These are phyloP conservation scores for Fusarium odoratissimum DNA, from an alignment of 2,329 filamentous ascomycete species.

Conservation along the genomic window DNA sequence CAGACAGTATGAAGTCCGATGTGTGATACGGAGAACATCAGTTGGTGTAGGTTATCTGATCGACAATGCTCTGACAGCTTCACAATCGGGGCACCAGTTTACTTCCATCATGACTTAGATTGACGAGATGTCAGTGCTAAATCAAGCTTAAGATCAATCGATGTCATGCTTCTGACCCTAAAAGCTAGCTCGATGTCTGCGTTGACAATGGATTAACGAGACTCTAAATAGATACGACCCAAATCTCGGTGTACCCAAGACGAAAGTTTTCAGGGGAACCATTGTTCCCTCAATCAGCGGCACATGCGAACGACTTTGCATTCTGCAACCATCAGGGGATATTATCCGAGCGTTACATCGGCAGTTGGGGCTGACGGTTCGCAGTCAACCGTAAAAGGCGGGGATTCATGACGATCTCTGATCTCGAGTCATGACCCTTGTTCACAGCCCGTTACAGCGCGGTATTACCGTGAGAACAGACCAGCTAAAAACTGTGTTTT, in stretches of 20 bases:
- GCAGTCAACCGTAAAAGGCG: neutral
- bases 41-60: neutral
- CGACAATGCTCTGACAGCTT: neutral
- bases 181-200: neutral
- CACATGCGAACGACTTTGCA: neutral
- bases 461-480: neutral
- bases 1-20: neutral
- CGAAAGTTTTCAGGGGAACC: neutral
- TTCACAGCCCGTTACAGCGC: neutral
- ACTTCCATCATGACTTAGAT: neutral
- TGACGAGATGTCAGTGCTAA: neutral
- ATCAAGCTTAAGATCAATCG: neutral
- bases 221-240: neutral
- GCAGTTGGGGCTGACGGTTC: neutral
- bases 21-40: fast-evolving
- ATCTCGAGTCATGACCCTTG: neutral
- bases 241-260: neutral
- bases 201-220: neutral
- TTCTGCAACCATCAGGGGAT: neutral
- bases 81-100: neutral
- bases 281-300: neutral
- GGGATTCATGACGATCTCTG: neutral
- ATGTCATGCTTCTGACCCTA: neutral
- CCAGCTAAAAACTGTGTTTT: neutral
- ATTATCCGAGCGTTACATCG: neutral